Conservation (phyloP, 345 rosid genomes). For the Acer negundo region DNA sequence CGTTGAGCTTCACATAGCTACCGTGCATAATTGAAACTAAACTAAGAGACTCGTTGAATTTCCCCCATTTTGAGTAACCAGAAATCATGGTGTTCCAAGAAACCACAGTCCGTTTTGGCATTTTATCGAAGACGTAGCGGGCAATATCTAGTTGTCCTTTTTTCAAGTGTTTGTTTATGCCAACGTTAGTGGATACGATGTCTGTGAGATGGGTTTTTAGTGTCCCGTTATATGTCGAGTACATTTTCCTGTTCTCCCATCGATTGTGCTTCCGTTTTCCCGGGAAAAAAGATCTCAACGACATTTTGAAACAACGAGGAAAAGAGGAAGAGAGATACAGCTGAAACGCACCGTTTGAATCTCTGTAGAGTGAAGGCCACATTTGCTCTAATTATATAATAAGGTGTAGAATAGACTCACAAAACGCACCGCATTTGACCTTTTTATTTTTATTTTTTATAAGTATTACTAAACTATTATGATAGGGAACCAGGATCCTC, state of each 20-base stretch:
- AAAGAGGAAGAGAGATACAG: not conserved
- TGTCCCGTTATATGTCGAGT: conserved; percentile 10
- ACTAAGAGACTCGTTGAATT: conserved; percentile 32
- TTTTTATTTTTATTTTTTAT: too few species aligned
- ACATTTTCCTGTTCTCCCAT: conserved; percentile 15
- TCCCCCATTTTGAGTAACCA: conserved; percentile 43
- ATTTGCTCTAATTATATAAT: too few species aligned
- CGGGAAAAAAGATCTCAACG: conserved; percentile 16
- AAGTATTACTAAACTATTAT: too few species aligned
- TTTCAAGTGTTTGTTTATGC: conserved; percentile 11
- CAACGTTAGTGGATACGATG: conserved; percentile 35
- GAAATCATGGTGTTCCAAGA: conserved; percentile 50
- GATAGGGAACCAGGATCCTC: too few species aligned
- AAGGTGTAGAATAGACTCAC: too few species aligned
- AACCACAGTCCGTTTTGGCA: conserved; percentile 48
- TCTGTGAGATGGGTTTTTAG: not conserved
- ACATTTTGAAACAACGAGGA: not conserved
- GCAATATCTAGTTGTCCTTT: conserved; percentile 37
- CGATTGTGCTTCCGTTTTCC: conserved; percentile 22
- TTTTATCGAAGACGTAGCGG: conserved; percentile 51
- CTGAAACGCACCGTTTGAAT: conserved; percentile 5
- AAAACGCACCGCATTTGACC: too few species aligned
- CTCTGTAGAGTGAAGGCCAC: too few species aligned
- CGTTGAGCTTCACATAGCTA: conserved; percentile 29
- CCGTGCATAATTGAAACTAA: conserved; percentile 41